These are phyloP conservation scores for Backusella circina DNA, from an alignment of 192 early-diverging fungal genomes.

Conservation along the genomic window DNA sequence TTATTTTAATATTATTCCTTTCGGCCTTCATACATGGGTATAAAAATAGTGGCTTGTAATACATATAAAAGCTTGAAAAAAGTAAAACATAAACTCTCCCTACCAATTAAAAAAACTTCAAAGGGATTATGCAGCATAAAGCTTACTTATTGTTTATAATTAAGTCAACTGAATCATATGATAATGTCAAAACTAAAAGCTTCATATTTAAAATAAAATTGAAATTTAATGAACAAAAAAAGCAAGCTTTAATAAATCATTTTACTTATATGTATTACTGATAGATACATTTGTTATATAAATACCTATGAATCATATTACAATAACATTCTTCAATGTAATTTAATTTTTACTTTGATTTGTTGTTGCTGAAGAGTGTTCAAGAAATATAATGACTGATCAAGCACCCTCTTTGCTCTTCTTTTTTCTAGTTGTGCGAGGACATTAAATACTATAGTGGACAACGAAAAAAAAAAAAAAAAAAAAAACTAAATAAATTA, in stretches of 20 bases:
- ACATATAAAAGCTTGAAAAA: not conserved
- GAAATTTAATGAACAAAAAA: no score
- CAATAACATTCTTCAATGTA: not conserved
- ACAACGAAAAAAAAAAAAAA: not conserved
- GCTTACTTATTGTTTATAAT: not conserved
- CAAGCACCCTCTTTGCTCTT: not conserved
- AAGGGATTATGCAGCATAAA: not conserved
- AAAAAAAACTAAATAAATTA: not conserved
- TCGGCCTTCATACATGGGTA: not conserved
- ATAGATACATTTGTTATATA: not conserved
- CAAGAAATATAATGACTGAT: not conserved
- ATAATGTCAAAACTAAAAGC: not conserved
- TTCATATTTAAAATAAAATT: no score
- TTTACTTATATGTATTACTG: not conserved
- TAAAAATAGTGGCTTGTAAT: not conserved
- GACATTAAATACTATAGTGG: not conserved
- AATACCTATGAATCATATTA: not conserved
- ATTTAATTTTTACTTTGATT: not conserved
- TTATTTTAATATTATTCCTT: not conserved
- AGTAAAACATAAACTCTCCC: not conserved
- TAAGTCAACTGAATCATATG: not conserved
- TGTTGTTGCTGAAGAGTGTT: not conserved
- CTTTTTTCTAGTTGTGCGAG: not conserved
- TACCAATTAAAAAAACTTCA: not conserved
- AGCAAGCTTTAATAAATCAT: not conserved